Conservation (phyloP, 2,329 filamentous ascomycete genomes). For the Pseudopyricularia javanii region DNA sequence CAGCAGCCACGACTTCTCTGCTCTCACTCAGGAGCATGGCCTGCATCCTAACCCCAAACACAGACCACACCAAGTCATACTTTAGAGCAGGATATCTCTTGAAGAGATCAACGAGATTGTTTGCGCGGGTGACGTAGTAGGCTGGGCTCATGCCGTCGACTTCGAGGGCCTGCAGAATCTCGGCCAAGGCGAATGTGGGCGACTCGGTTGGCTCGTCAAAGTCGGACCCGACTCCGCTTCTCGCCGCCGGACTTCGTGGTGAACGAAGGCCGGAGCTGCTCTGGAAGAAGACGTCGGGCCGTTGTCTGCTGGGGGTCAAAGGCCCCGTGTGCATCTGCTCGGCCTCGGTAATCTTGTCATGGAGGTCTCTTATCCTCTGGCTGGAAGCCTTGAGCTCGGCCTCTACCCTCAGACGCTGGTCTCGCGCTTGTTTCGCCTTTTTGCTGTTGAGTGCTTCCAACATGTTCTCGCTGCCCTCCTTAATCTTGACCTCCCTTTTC, state of each 20-base stretch:
- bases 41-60: conserved; percentile 89
- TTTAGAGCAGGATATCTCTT: conserved; percentile 87
- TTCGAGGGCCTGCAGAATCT: conserved; percentile 83
- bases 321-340: conserved; percentile 38
- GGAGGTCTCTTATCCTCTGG: conserved; percentile 50
- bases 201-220: conserved; percentile 65
- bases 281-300: conserved; percentile 33
- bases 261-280: conserved; percentile 37
- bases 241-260: conserved; percentile 38
- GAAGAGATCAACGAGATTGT: conserved; percentile 91
- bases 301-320: conserved; percentile 38
- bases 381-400: conserved; percentile 86
- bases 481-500: conserved; percentile 95
- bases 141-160: conserved; percentile 78
- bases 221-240: conserved; percentile 46
- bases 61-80: conserved; percentile 91
- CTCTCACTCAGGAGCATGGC: conserved; percentile 93
- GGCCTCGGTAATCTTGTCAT: conserved; percentile 46
- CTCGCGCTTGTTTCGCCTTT: conserved; percentile 89
- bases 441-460: conserved; percentile 88
- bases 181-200: conserved; percentile 80
- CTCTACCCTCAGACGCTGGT: conserved; percentile 67
- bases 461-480: conserved; percentile 94
- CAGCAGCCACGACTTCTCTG: conserved; percentile 87
- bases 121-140: conserved; percentile 89